These are phyloP conservation scores for Schizosaccharomyces lindneri DNA, from an alignment of 805 yeast species.

Conservation along the genomic window DNA sequence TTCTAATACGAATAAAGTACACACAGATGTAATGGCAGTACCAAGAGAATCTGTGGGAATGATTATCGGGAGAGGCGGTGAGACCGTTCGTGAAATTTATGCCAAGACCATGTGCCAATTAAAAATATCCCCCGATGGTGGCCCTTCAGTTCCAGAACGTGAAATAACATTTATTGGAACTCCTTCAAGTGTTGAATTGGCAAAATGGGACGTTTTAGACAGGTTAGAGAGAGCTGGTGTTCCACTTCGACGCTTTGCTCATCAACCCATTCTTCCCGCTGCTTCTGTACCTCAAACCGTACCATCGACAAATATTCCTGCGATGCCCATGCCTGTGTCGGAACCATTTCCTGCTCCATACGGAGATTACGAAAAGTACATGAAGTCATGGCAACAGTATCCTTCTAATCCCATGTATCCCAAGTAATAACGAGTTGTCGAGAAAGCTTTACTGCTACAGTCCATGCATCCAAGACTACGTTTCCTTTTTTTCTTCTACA, in stretches of 20 bases:
- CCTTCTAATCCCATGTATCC: too few species aligned
- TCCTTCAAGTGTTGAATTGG: conserved; percentile 1
- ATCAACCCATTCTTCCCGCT: background rate
- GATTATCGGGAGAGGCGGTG: conserved; percentile 6
- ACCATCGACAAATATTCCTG: too few species aligned
- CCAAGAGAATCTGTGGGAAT: conserved; percentile 4
- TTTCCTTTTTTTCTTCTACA: too few species aligned
- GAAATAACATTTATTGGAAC: conserved; percentile 4
- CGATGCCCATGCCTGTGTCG: too few species aligned
- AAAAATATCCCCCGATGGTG: conserved; percentile 1
- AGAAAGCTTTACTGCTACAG: too few species aligned
- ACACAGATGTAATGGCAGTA: background rate
- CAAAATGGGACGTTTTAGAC: conserved; percentile 1
- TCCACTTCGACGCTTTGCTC: background rate
- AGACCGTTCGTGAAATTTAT: conserved; percentile 4
- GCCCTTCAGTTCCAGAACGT: conserved; percentile 3
- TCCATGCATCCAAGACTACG: too few species aligned
- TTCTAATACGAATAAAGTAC: background rate
- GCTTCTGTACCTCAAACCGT: background rate
- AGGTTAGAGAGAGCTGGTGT: conserved; percentile 16
- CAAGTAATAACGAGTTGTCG: too few species aligned
- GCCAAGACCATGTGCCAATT: conserved; percentile 4
- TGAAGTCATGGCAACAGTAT: too few species aligned
- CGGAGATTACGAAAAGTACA: too few species aligned
- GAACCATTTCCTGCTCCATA: too few species aligned